These are phyloP conservation scores for Wallacemonas sp. DNA, from an alignment of 208 protist species.

Conservation along the genomic window DNA sequence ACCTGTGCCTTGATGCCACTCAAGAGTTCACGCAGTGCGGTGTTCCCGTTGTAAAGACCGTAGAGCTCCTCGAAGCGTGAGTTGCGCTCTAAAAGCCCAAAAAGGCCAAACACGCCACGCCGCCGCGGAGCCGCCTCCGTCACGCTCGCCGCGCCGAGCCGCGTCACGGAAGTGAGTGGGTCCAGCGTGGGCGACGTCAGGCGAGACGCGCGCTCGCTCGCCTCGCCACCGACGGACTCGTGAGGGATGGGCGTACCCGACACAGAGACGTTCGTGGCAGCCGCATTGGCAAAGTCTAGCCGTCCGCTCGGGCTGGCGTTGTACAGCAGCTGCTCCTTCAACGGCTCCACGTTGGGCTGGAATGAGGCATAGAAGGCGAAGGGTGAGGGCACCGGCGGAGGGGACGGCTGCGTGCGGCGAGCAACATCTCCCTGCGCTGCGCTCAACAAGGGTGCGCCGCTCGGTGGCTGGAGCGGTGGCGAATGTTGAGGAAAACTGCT, in stretches of 20 bases:
- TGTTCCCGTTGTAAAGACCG: conserved; percentile 33
- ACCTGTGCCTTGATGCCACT: conserved; percentile 5
- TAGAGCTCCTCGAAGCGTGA: conserved; percentile 48
- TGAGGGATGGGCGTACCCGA: background rate
- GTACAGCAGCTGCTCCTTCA: background rate
- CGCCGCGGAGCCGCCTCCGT: background rate
- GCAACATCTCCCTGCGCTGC: too few species aligned
- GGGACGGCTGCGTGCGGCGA: background rate
- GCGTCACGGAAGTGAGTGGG: background rate
- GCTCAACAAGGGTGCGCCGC: too few species aligned
- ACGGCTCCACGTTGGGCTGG: background rate
- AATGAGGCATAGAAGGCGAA: background rate
- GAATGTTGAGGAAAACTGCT: too few species aligned
- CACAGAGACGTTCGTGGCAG: background rate
- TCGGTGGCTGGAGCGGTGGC: too few species aligned
- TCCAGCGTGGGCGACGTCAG: background rate
- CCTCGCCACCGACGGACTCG: background rate
- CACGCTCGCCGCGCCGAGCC: background rate
- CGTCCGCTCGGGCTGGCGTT: background rate
- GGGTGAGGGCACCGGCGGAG: background rate
- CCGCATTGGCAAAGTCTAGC: background rate
- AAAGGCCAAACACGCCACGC: conserved; percentile 57
- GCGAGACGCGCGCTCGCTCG: background rate
- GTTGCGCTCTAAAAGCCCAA: conserved; percentile 57
- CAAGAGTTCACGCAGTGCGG: conserved; percentile 34